Base-by-base conservation (phyloP, 2,329 filamentous ascomycete species). In the Cladophialophora exuberans region DNA sequence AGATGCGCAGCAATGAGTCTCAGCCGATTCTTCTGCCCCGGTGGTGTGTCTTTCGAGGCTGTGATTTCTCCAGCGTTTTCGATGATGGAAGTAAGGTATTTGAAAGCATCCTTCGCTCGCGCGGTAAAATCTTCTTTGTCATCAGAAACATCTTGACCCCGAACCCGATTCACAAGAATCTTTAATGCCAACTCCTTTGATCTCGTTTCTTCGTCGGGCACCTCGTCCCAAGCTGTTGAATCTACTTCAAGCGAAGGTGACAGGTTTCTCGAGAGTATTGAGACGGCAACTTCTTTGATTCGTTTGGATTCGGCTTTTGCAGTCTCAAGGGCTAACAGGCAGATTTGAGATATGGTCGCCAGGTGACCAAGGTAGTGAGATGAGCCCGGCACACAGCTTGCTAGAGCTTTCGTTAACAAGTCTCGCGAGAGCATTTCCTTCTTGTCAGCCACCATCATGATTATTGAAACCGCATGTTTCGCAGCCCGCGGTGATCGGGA, bases 381-480 rank as follows among this genome's bases (percentile, higher is more conserved):
- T 9, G 83, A 80, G 1, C 84, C 89, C 61, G 90, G 92, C 2
- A 81, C 78, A 78, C 89, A 92, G 46, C 84, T 82, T 61, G 89
- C 85, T 61, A 89, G 83, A 56, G 87, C 87, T 68, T 87, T 88
- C 52, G 87, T 83, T 6, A 97, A 73, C 9, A 99, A 80, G 64
- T 95, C 91, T 49, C 87, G 91, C 6, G 90, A 89, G 56, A 90
- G 89, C 75, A 95, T 87, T 66, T 92, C 88, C 70, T 90, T 94
- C 63, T 84, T 84, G 46, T 92, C 85, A 18, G 85, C 79, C 7
- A 86, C 86, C 30, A 89, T 86, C 72, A 96, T 84, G 50, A 99
- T 79, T 61, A 99, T 91, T 23, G 90, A 92, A 44, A 97, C 85
- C 0, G 94, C 94, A 73, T 97, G 91, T 72, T 99, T 99, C 18